Percentiles rank a stretch among this genome's conserved stretches.
phyloP scores from a whole-genome alignment of 768 basidiomycete species.

The Lentinula raphanica region DNA sequence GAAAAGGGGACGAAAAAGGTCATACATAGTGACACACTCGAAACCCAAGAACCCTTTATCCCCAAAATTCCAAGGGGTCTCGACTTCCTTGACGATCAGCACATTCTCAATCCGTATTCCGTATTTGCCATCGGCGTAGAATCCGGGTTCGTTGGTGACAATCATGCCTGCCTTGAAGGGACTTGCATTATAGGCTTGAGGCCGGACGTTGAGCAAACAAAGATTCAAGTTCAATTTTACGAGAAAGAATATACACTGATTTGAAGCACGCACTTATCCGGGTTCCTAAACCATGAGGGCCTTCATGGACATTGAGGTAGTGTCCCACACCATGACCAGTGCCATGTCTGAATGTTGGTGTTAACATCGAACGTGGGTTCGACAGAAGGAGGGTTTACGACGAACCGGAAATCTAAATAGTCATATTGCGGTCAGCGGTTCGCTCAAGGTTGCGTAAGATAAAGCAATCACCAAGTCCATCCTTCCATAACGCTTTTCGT shows the following conservation, averaged over 20 bases:
- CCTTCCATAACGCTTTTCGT: conserved; percentile 74
- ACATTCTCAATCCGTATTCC: conserved; percentile 94
- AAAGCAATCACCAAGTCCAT: conserved; percentile 65
- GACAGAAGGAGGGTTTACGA: neutral
- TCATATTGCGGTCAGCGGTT: neutral
- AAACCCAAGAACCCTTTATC: conserved; percentile 80
- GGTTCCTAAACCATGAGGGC: conserved; percentile 51
- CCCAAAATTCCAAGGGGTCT: conserved; percentile 77
- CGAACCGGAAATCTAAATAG: conserved; percentile 53
- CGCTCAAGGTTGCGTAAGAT: neutral
- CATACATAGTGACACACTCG: conserved; percentile 84
- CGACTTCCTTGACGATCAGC: conserved; percentile 64
- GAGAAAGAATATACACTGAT: neutral
- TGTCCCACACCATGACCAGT: conserved; percentile 95
- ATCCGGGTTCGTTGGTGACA: conserved; percentile 91
- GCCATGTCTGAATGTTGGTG: conserved; percentile 55
- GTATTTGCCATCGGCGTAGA: conserved; percentile 84
- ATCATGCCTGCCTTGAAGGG: conserved; percentile 83
- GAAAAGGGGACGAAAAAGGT: conserved; percentile 6
- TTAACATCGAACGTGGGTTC: neutral
- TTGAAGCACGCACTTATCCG: conserved; percentile 27
- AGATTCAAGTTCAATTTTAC: neutral
- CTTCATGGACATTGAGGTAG: conserved; percentile 94
- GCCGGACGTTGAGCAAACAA: neutral
- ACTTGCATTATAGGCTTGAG: conserved; percentile 58